Conservation (phyloP, 306 rosid species). For the Inga leiocalycina region DNA sequence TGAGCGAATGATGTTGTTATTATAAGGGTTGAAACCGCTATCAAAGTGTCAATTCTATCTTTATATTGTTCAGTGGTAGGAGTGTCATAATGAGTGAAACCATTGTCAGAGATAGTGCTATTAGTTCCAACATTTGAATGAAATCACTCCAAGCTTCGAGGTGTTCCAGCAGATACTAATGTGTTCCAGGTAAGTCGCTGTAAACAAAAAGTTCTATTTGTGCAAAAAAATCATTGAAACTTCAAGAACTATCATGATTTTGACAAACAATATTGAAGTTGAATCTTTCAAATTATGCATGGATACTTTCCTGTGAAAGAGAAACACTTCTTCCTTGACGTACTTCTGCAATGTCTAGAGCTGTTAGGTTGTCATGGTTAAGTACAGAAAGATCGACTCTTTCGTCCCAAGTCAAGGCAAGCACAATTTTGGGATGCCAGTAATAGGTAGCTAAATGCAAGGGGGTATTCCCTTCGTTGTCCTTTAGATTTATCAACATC, state of each 20-base stretch:
- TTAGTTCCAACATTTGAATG: background rate
- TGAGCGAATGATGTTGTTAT: conserved; percentile 29
- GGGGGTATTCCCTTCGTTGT: conserved; percentile 21
- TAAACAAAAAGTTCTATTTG: background rate
- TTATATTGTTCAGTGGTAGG: background rate
- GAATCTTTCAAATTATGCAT: background rate
- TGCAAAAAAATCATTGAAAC: background rate
- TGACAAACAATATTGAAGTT: background rate
- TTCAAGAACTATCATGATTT: background rate
- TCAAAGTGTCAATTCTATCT: conserved; percentile 16
- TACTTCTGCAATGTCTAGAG: background rate
- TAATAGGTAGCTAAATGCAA: conserved; percentile 32
- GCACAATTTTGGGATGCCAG: conserved; percentile 15
- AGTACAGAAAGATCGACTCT: background rate
- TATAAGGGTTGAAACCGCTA: conserved; percentile 37
- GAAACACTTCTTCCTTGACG: background rate
- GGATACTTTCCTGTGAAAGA: conserved; percentile 23
- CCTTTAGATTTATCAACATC: conserved; percentile 32
- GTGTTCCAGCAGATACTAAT: background rate
- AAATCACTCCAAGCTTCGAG: background rate
- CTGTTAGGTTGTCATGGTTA: background rate
- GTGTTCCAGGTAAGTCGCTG: conserved; percentile 30
- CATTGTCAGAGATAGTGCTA: too few species aligned
- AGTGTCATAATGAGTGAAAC: background rate
- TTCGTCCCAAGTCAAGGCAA: conserved; percentile 4